phyloP scores from a whole-genome alignment of 208 protist species.

The Acanthamoeba lenticulata region DNA sequence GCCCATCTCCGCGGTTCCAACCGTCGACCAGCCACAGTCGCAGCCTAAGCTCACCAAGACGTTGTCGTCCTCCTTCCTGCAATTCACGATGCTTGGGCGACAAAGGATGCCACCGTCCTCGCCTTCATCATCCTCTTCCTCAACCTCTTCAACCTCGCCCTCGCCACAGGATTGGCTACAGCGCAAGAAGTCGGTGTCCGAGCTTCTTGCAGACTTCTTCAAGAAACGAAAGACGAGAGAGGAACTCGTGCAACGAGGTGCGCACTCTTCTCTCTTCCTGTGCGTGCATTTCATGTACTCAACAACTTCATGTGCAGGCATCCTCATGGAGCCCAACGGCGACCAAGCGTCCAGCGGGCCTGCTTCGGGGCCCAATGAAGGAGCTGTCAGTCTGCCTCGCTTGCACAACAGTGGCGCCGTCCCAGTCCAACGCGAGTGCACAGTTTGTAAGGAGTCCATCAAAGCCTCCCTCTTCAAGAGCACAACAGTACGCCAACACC shows the following conservation, averaged over 20 bases:
- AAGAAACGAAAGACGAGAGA: conserved; percentile 39
- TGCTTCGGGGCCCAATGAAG: not conserved
- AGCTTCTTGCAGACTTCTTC: not conserved
- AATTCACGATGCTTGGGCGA: not conserved
- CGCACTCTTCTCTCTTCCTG: not conserved
- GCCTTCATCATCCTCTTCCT: not conserved
- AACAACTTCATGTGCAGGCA: not conserved
- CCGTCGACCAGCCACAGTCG: not conserved
- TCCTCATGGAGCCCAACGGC: not conserved
- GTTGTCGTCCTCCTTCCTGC: not conserved
- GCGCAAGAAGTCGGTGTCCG: not conserved
- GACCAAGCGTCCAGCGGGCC: not conserved
- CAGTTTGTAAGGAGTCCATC: not conserved
- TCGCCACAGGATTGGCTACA: not conserved
- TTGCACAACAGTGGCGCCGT: not conserved
- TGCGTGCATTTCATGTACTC: not conserved
- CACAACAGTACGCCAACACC: not conserved
- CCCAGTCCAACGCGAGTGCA: not conserved
- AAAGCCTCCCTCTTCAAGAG: not conserved
- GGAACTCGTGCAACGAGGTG: not conserved
- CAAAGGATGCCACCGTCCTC: not conserved
- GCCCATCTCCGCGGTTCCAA: too few species aligned
- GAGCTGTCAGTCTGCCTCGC: too few species aligned
- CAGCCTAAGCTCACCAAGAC: not conserved
- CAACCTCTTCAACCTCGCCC: not conserved